Evolutionary conservation across 805 yeast genomes (phyloP).

Genomic region (Tetrapisispora pingtungensis): DNA sequence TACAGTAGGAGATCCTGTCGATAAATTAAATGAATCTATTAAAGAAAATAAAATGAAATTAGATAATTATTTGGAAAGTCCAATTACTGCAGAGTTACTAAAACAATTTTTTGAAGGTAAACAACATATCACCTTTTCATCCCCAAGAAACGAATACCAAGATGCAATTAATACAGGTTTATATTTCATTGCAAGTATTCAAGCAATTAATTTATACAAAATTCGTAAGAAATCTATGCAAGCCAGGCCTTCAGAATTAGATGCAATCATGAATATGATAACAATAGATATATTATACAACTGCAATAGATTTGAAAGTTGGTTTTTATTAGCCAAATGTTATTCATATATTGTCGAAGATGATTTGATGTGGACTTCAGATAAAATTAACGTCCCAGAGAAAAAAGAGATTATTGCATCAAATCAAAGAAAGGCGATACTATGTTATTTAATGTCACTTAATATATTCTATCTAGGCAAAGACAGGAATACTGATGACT

Average conservation of each 20-base stretch:
- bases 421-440: constrained; percentile 55
- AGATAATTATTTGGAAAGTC: constrained; percentile 33
- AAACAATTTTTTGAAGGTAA: constrained; percentile 45
- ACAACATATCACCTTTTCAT: constrained; percentile 21
- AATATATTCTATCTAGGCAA: constrained; percentile 4
- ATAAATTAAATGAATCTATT: constrained; percentile 34
- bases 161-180: constrained; percentile 60
- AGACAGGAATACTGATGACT: constrained; percentile 9
- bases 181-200: constrained; percentile 33
- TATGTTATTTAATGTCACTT: constrained; percentile 65
- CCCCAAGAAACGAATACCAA: constrained; percentile 28
- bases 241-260: constrained; percentile 73
- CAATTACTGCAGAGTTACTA: background rate
- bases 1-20: constrained; percentile 55
- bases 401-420: constrained; percentile 51
- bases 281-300: constrained; percentile 58
- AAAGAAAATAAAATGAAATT: constrained; percentile 38
- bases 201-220: constrained; percentile 30
- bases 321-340: constrained; percentile 78
- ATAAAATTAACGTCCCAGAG: constrained; percentile 56
- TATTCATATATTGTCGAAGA: constrained; percentile 75
- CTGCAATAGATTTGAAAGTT: constrained; percentile 64
- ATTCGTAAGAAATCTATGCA: constrained; percentile 68
- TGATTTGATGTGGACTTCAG: constrained; percentile 87
- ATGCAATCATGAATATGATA: constrained; percentile 57